Percentiles rank a stretch among this genome's conserved stretches.
Evolutionary conservation across 805 yeast genomes (phyloP).

Genomic region (Candida vaughaniae): DNA sequence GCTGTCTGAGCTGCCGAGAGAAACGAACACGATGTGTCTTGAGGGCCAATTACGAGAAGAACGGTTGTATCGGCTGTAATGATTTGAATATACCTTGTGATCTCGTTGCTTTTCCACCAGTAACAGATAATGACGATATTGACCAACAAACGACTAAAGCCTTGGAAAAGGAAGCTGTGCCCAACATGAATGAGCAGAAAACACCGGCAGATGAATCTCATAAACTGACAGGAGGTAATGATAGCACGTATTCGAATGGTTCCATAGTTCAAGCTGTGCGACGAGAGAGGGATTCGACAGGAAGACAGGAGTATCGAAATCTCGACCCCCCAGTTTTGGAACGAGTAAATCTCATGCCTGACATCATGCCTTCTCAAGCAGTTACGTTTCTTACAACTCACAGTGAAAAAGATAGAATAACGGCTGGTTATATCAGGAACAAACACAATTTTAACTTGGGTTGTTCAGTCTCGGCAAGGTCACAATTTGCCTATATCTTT

Average conservation of each 20-base stretch:
- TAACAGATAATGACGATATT: too few species aligned
- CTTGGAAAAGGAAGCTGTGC: too few species aligned
- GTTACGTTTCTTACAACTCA: not conserved
- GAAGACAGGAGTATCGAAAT: not conserved
- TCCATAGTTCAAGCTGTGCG: too few species aligned
- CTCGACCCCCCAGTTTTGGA: not conserved
- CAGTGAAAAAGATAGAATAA: not conserved
- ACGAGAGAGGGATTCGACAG: too few species aligned
- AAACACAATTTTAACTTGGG: not conserved
- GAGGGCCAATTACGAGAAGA: constrained; percentile 20
- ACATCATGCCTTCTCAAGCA: not conserved
- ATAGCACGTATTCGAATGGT: too few species aligned
- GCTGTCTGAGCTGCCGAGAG: constrained; percentile 28
- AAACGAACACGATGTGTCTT: constrained; percentile 28
- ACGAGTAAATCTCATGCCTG: not conserved
- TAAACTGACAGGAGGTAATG: too few species aligned
- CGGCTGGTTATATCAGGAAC: not conserved
- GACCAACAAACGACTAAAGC: too few species aligned
- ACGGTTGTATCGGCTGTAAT: constrained; percentile 27
- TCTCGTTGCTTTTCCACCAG: constrained; percentile 11
- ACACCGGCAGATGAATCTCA: too few species aligned
- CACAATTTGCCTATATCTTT: too few species aligned
- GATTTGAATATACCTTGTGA: constrained; percentile 20
- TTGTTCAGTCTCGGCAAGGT: not conserved
- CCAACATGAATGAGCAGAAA: too few species aligned